phyloP scores from a whole-genome alignment of 108 stramenopile genomes.

The Schizochytrium sp. region DNA sequence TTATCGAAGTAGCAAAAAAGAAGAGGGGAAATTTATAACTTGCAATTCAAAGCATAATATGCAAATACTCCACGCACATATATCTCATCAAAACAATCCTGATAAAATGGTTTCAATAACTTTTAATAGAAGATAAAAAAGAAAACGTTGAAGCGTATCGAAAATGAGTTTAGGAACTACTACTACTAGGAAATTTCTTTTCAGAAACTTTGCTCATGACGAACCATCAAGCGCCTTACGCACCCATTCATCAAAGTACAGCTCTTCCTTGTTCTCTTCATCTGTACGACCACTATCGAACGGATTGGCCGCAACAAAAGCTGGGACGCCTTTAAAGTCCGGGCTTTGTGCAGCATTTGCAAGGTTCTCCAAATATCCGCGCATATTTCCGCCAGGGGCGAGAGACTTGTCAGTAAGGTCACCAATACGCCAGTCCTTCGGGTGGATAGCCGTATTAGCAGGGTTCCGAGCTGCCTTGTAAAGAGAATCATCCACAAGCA shows the following conservation, averaged over 20 bases:
- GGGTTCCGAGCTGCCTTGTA: conserved; percentile 53
- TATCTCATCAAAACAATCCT: no score
- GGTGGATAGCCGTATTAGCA: conserved; percentile 42
- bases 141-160: no score
- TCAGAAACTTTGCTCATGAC: not conserved
- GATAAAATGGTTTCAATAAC: no score
- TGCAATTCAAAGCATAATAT: no score
- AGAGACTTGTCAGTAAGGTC: not conserved
- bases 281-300: conserved; percentile 17
- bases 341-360: not conserved
- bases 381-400: conserved; percentile 40
- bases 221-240: not conserved
- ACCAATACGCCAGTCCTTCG: conserved; percentile 9
- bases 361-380: not conserved
- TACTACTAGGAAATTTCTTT: not conserved
- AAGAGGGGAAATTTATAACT: no score
- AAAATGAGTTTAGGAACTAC: not conserved
- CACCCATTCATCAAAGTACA: not conserved
- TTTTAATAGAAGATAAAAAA: no score
- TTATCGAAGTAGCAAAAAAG: no score
- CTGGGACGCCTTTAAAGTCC: conserved; percentile 6
- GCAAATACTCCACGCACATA: no score
- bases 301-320: not conserved
- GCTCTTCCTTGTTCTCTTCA: conserved; percentile 1
- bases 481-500: conserved; percentile 40